Evolutionary conservation across 345 rosid species (phyloP).

Genomic region (Salix brachista): DNA sequence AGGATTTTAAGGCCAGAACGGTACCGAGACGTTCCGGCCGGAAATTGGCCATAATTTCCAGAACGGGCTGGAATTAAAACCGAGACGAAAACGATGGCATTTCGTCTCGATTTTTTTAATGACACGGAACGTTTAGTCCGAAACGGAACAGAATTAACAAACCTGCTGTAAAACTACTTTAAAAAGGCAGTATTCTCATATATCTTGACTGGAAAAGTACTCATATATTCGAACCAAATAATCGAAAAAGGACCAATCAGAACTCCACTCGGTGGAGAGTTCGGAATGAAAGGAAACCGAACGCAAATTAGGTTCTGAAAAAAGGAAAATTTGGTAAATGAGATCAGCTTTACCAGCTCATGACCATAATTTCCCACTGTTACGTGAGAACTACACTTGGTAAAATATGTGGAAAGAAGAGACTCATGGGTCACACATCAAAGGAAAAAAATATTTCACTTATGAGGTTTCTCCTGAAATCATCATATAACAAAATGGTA

Average conservation of each 20-base stretch:
- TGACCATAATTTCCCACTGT: neutral
- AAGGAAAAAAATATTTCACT: neutral
- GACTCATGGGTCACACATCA: neutral
- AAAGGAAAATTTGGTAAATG: neutral
- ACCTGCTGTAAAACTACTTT: neutral
- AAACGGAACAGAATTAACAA: too few relatives aligned
- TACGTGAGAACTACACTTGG: neutral
- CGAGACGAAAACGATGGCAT: too few relatives aligned
- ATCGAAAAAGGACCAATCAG: neutral
- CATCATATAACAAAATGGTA: conserved; percentile 7
- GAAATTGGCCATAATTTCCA: too few relatives aligned
- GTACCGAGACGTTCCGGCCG: too few relatives aligned
- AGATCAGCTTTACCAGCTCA: neutral
- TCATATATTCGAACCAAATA: neutral
- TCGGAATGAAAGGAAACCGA: neutral
- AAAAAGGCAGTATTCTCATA: neutral
- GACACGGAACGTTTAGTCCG: too few relatives aligned
- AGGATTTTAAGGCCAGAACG: too few relatives aligned
- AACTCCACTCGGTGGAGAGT: neutral
- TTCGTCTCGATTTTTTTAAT: too few relatives aligned
- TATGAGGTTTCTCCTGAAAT: neutral
- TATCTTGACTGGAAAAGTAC: neutral
- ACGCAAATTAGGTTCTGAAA: neutral
- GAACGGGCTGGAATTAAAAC: too few relatives aligned
- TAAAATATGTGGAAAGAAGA: neutral